These are phyloP conservation scores for Fabrea salina DNA, from an alignment of 169 alveolate genomes.

Conservation along the genomic window DNA sequence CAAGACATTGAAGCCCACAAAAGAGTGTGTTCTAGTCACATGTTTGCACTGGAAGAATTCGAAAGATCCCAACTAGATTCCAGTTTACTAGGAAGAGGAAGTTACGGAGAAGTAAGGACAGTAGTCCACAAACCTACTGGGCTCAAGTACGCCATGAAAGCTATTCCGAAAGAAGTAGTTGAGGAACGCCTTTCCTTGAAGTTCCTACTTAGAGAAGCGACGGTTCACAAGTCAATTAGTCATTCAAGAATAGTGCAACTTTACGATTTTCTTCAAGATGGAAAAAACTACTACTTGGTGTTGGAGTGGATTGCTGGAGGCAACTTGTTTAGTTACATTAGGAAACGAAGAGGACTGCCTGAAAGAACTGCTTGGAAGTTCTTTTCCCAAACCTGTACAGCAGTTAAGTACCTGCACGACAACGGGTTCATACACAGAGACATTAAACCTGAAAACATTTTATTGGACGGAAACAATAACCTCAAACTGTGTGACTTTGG, in stretches of 20 bases:
- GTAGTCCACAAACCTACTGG: background rate
- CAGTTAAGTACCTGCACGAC: slow-evolving; percentile 42
- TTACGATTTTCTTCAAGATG: slow-evolving; percentile 57
- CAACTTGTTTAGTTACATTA: slow-evolving; percentile 44
- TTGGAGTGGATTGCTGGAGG: slow-evolving; percentile 72
- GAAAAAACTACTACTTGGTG: slow-evolving; percentile 47
- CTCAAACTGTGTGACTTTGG: slow-evolving; percentile 80
- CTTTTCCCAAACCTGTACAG: slow-evolving; percentile 33
- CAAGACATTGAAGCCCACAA: no score
- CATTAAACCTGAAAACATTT: slow-evolving; percentile 75
- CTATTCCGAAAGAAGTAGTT: background rate
- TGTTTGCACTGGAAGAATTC: background rate
- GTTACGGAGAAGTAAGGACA: slow-evolving; percentile 82
- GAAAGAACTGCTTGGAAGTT: slow-evolving; percentile 47
- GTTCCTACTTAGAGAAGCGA: slow-evolving; percentile 32
- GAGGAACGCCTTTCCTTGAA: background rate
- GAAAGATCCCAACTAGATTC: background rate
- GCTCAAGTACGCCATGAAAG: background rate
- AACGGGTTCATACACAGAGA: slow-evolving; percentile 67
- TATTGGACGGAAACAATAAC: slow-evolving; percentile 39
- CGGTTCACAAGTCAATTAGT: slow-evolving; percentile 37
- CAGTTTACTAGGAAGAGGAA: slow-evolving; percentile 67
- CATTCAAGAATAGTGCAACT: slow-evolving; percentile 65
- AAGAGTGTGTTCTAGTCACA: background rate
- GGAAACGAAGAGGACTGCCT: slow-evolving; percentile 34